These are phyloP conservation scores for Tricholoma bakamatsutake DNA, from an alignment of 768 basidiomycete species.

Conservation along the genomic window DNA sequence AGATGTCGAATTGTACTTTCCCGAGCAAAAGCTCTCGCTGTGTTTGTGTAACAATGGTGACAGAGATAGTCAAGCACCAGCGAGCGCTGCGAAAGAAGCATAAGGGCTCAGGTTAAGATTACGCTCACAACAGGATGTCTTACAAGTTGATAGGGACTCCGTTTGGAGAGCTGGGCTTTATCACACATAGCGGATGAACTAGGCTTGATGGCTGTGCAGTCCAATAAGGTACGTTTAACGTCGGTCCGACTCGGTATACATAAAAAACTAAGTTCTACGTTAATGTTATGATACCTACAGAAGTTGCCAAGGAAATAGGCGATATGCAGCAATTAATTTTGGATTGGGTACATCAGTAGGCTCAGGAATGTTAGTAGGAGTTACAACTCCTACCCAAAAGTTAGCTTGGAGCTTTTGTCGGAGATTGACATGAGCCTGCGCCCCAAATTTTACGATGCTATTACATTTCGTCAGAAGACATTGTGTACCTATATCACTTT, in stretches of 20 bases:
- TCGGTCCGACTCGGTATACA: no score
- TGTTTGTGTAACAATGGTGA: slow-evolving; percentile 66
- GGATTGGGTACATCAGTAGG: no score
- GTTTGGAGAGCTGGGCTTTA: slow-evolving; percentile 20
- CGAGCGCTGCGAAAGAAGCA: slow-evolving; percentile 38
- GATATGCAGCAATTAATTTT: no score
- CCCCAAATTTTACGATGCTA: neutral
- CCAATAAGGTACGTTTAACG: no score
- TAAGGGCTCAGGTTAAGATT: neutral
- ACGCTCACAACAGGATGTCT: slow-evolving; percentile 4
- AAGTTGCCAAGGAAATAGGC: no score
- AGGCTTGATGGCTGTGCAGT: slow-evolving; percentile 1
- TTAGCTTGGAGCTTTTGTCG: no score
- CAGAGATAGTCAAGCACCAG: slow-evolving; percentile 75
- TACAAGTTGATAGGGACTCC: slow-evolving; percentile 43
- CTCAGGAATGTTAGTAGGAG: no score
- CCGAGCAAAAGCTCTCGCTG: slow-evolving; percentile 60
- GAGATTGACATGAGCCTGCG: no score
- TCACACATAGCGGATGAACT: neutral
- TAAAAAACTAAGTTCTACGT: no score
- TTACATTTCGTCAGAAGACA: neutral
- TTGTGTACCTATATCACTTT: neutral
- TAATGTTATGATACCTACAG: no score
- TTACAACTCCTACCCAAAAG: no score
- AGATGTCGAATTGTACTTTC: slow-evolving; percentile 59